phyloP scores from a whole-genome alignment of 768 basidiomycete species.

The Russula foetens region DNA sequence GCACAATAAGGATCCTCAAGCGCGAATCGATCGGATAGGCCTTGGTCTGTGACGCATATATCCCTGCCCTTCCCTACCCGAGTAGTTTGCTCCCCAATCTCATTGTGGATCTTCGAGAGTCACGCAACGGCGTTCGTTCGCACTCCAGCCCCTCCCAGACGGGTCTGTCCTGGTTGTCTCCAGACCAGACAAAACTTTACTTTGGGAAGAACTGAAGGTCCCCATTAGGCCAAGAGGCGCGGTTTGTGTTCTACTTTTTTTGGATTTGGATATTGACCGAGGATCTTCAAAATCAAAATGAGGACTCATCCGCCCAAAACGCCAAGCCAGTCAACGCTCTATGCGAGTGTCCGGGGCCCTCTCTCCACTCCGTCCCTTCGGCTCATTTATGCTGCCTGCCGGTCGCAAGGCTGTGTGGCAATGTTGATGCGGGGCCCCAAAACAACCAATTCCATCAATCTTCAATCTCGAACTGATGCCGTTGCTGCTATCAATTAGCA shows the following conservation, averaged over 20 bases:
- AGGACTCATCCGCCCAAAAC: background rate
- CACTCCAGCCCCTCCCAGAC: background rate
- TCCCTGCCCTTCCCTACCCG: background rate
- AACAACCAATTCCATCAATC: background rate
- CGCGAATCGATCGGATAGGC: background rate
- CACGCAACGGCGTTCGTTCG: background rate
- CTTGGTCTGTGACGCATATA: background rate
- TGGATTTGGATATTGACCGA: conserved; percentile 4
- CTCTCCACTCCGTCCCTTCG: background rate
- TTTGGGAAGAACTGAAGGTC: background rate
- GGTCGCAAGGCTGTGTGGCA: background rate
- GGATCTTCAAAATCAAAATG: conserved; percentile 8
- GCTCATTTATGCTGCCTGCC: conserved; percentile 2
- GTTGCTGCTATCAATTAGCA: background rate
- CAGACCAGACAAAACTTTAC: background rate
- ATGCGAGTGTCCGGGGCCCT: conserved; percentile 11
- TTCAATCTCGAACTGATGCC: background rate
- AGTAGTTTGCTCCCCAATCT: conserved; percentile 12
- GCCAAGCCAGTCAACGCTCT: background rate
- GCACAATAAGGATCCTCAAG: background rate
- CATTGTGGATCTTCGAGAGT: background rate
- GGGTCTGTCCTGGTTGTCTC: background rate
- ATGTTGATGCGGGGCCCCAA: conserved; percentile 6
- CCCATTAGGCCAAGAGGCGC: background rate
- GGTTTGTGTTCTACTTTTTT: background rate